Base-by-base conservation (phyloP, 805 yeast species). In the Hanseniaspora meyeri region DNA sequence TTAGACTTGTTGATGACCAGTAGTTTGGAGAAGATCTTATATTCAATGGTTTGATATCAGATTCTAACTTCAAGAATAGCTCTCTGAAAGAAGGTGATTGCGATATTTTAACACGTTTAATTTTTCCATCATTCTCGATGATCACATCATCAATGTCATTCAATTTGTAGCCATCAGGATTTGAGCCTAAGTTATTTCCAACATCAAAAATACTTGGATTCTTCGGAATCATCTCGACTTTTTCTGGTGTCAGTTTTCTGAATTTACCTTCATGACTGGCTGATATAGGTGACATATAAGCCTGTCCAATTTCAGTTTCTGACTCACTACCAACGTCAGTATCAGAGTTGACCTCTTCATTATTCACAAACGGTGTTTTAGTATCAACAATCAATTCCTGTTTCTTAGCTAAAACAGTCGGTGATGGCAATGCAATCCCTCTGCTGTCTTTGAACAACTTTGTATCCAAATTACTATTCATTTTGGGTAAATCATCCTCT, bases 41-140 rank as follows among this genome's bases (percentile, higher is more conserved):
- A 31, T 49, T n/a, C 2, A 19, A 27, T 20, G 58, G 58, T 19
- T 49, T n/a, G 7, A 55, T n/a, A 32, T 49, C 55, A 9, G 46
- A 24, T 36, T 55, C 58, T n/a, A 55, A 10, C 10, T 43, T 49
- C 34, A 49, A 49, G 43, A 55, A 55, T 16, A 55, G 19, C 36
- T 55, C 58, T 45, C 52, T 49, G 38, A 49, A 55, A 8, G 58
- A 55, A 16, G 54, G 49, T 8, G 54, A 49, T 20, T 55, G 58
- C 3, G 58, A 43, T 14, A 55, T 45, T 20, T 46, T 46, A 10
- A 53, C 42, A 19, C 24, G 16, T 27, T 53, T 53, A 5, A 19
- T 31, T 14, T 36, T 49, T 1, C 40, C 51, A 38, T 49, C 38
- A 17, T 38, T 19, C 20, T 27, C 46, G 16, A 36, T 27, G 6